Evolutionary conservation across 164 flowering plant genomes (phyloP).

Genomic region (Protea cynaroides): DNA sequence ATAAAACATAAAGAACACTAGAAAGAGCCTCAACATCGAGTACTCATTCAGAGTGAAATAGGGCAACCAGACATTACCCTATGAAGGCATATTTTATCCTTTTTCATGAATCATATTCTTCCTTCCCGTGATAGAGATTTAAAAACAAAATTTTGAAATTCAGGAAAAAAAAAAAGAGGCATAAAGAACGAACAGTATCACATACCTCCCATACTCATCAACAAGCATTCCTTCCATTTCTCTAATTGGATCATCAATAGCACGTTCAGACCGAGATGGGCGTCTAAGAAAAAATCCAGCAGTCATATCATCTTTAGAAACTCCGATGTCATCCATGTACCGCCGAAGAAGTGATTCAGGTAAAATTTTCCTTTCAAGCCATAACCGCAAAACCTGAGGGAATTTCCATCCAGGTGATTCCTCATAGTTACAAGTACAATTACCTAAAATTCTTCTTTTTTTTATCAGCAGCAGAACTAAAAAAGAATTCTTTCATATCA

Average conservation of each 20-base stretch:
- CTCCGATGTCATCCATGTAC: constrained; percentile 81
- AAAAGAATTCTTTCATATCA: too few species aligned
- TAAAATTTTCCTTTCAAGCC: constrained; percentile 95
- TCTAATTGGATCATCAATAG: constrained; percentile 95
- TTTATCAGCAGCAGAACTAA: background rate
- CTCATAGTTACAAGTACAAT: constrained; percentile 2
- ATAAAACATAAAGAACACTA: too few species aligned
- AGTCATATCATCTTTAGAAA: constrained; percentile 55
- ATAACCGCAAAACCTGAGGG: constrained; percentile 74
- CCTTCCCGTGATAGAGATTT: too few species aligned
- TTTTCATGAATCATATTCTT: too few species aligned
- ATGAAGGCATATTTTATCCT: too few species aligned
- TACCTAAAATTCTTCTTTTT: background rate
- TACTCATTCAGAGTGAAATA: too few species aligned
- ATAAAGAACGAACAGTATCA: background rate
- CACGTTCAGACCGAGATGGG: constrained; percentile 85
- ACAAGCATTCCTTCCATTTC: constrained; percentile 99
- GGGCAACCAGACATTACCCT: too few species aligned
- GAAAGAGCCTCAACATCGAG: too few species aligned
- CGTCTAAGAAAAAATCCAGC: constrained; percentile 60
- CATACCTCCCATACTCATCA: constrained; percentile 97
- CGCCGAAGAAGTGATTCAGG: constrained; percentile 79
- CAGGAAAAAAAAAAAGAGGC: too few species aligned
- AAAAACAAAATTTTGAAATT: too few species aligned
- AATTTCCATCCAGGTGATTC: too few species aligned